These are phyloP conservation scores for Trypanosoma congolense DNA, from an alignment of 208 protist species.

Conservation along the genomic window DNA sequence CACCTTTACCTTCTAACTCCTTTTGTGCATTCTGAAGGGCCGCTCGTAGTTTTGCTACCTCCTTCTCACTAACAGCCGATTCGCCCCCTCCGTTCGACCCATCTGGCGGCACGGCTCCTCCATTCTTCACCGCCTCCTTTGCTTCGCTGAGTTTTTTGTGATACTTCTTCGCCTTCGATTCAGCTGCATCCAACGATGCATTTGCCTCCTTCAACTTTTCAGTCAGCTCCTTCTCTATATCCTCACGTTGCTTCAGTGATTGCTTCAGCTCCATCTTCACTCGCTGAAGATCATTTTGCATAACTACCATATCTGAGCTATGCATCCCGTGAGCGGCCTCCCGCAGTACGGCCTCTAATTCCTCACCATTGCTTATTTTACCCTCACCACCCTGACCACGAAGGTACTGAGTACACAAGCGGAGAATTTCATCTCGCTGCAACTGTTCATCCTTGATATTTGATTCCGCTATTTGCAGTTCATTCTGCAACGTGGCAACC, in stretches of 20 bases:
- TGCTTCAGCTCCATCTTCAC: conserved; percentile 40
- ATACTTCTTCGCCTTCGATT: conserved; percentile 11
- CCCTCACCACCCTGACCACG: conserved; percentile 20
- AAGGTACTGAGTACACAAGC: conserved; percentile 54
- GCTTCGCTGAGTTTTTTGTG: conserved; percentile 12
- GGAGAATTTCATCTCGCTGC: conserved; percentile 48
- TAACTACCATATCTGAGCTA: conserved; percentile 32
- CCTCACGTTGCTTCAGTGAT: conserved; percentile 23
- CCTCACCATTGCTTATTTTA: conserved; percentile 37
- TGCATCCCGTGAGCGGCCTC: conserved; percentile 31
- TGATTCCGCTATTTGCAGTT: conserved; percentile 62
- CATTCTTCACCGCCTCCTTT: conserved; percentile 1
- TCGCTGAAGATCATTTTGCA: conserved; percentile 40
- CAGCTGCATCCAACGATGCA: conserved; percentile 8
- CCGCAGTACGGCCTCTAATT: conserved; percentile 42
- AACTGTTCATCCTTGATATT: conserved; percentile 32
- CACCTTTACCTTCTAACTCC: conserved; percentile 7
- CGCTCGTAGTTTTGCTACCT: conserved; percentile 11
- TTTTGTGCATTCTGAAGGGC: conserved; percentile 19
- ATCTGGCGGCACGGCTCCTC: neutral
- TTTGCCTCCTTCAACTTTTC: conserved; percentile 16
- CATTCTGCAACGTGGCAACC: conserved; percentile 56
- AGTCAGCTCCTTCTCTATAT: conserved; percentile 21
- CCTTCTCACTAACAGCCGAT: conserved; percentile 3
- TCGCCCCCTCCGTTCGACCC: neutral